A percentile compares a stretch with the other conserved stretches of the same genome.
Evolutionary conservation across 2,329 filamentous ascomycete genomes (phyloP).

Genomic region (Trichophyton schoenleinii): DNA sequence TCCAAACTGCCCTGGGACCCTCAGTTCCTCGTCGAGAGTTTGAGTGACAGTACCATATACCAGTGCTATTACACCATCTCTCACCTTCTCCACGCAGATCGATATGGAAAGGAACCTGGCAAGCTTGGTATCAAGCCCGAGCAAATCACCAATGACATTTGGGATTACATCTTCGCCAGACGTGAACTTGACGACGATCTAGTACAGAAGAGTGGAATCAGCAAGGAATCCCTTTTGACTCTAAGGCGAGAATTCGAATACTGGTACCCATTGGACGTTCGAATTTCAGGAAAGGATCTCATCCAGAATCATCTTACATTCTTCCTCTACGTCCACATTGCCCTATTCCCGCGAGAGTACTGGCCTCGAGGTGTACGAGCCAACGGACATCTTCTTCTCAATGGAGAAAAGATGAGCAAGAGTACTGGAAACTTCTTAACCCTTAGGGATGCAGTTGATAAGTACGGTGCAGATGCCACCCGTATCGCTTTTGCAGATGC

Average conservation of each 20-base stretch:
- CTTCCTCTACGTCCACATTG: conserved; percentile 85
- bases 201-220: conserved; percentile 54
- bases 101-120: conserved; percentile 66
- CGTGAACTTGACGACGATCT: conserved; percentile 56
- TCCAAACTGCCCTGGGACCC: conserved; percentile 91
- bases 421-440: conserved; percentile 96
- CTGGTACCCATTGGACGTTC: conserved; percentile 86
- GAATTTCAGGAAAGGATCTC: conserved; percentile 82
- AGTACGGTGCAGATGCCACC: conserved; percentile 89
- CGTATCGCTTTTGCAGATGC: conserved; percentile 87
- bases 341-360: conserved; percentile 74
- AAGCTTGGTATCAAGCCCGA: conserved; percentile 58
- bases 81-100: conserved; percentile 62
- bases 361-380: conserved; percentile 78
- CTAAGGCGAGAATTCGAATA: conserved; percentile 92
- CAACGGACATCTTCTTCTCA: conserved; percentile 87
- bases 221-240: conserved; percentile 57
- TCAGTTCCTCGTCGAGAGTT: conserved; percentile 78
- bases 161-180: conserved; percentile 87
- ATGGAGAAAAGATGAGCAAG: conserved; percentile 98
- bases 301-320: conserved; percentile 93
- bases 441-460: conserved; percentile 67
- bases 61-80: conserved; percentile 50
- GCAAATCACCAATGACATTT: conserved; percentile 88
- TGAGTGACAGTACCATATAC: conserved; percentile 89